Percentiles rank a stretch among this genome's conserved stretches.
These are phyloP conservation scores for Fraxinus pennsylvanica DNA, from an alignment of 257 asterid genomes.

Conservation along the genomic window DNA sequence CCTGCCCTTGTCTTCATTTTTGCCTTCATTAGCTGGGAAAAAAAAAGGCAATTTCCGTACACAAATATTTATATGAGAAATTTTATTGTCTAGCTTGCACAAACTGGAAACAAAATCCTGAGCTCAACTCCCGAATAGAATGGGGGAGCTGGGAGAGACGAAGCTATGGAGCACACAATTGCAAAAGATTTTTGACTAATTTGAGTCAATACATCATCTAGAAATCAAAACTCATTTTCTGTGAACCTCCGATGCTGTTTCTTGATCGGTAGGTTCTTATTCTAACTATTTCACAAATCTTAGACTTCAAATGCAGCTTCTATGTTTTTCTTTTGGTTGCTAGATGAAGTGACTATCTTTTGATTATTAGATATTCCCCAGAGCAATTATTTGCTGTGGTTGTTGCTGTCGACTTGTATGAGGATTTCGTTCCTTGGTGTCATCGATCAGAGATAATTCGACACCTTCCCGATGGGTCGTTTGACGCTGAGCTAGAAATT, in stretches of 20 bases:
- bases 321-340: background rate
- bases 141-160: background rate
- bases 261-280: background rate
- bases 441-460: constrained; percentile 78
- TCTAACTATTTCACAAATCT: background rate
- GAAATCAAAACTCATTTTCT: background rate
- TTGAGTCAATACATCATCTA: background rate
- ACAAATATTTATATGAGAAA: background rate
- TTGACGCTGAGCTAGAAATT: constrained; percentile 91
- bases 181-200: background rate
- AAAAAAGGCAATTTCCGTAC: background rate
- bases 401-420: constrained; percentile 96
- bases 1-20: background rate
- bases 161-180: background rate
- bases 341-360: constrained; percentile 23
- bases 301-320: background rate
- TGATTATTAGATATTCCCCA: constrained; percentile 71
- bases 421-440: constrained; percentile 97
- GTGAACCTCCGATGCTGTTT: background rate
- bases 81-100: background rate
- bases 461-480: constrained; percentile 71
- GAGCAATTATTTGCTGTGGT: constrained; percentile 96
- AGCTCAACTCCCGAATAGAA: background rate
- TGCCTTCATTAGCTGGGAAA: background rate
- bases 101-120: background rate